Evolutionary conservation across 202 grass and related monocot species (phyloP).

Genomic region (Alloteropsis angusta): DNA sequence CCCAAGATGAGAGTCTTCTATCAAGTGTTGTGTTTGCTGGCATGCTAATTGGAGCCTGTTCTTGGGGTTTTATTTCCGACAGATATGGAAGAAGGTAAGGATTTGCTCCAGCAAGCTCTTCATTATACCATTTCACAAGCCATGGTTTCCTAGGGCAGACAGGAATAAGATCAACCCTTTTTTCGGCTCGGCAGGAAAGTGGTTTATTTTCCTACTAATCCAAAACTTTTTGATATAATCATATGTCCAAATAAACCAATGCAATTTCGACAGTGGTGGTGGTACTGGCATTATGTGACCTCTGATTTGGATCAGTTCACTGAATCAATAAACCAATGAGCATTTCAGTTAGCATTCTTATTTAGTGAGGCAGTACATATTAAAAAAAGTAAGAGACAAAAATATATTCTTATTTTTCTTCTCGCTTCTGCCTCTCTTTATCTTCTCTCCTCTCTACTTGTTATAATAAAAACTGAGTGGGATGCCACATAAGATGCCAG

Average conservation of each 20-base stretch:
- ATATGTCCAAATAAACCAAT: not conserved
- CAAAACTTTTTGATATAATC: not conserved
- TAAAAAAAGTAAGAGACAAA: not conserved
- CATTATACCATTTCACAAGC: not conserved
- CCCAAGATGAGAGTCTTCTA: conserved; percentile 51
- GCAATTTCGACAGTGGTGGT: not conserved
- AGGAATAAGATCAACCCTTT: not conserved
- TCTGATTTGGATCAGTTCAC: not conserved
- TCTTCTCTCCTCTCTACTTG: not conserved
- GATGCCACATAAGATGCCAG: not conserved
- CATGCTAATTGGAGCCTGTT: conserved; percentile 57
- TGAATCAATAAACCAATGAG: not conserved
- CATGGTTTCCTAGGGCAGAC: not conserved
- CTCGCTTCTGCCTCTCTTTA: not conserved
- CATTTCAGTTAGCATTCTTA: not conserved
- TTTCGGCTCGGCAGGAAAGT: not conserved
- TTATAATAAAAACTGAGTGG: not conserved
- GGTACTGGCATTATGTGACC: not conserved
- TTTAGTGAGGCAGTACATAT: not conserved
- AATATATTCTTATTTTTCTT: not conserved
- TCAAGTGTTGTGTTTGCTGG: conserved; percentile 78
- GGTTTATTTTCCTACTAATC: not conserved
- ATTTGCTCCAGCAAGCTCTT: not conserved
- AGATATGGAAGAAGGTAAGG: conserved; percentile 74
- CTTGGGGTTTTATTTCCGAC: conserved; percentile 64